Evolutionary conservation across 352 stramenopile species (phyloP).

Genomic region (Phytophthora pistaciae): DNA sequence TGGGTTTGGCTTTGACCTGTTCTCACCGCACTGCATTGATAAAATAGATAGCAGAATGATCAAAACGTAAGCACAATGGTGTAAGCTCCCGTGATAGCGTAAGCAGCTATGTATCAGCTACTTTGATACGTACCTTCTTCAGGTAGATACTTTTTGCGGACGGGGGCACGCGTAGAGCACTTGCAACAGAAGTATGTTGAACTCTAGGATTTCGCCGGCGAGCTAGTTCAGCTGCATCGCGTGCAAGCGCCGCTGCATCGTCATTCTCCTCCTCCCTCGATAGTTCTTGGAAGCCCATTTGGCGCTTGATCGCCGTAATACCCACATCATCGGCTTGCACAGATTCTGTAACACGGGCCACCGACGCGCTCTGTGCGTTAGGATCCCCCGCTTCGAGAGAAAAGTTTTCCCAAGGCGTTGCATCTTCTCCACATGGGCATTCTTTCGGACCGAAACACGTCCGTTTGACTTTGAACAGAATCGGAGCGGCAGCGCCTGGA

Average conservation of each 20-base stretch:
- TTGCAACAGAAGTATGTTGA: neutral
- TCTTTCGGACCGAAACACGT: constrained; percentile 49
- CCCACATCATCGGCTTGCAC: constrained; percentile 45
- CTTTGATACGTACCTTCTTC: constrained; percentile 38
- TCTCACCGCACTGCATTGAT: constrained; percentile 51
- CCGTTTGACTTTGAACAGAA: constrained; percentile 34
- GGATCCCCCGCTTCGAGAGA: constrained; percentile 33
- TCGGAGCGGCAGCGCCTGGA: constrained; percentile 11
- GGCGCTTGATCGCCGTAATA: constrained; percentile 71
- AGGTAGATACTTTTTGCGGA: constrained; percentile 47
- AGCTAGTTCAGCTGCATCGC: constrained; percentile 43
- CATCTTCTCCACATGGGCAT: constrained; percentile 63
- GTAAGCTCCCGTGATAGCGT: neutral
- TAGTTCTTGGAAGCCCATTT: constrained; percentile 61
- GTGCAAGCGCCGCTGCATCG: constrained; percentile 19
- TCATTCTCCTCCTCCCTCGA: constrained; percentile 29
- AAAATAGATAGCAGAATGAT: neutral
- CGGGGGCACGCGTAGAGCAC: constrained; percentile 8
- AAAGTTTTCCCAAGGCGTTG: constrained; percentile 64
- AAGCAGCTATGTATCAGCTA: neutral
- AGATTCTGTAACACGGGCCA: neutral
- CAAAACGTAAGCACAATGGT: neutral
- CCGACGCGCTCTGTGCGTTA: neutral
- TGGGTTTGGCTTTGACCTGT: constrained; percentile 43
- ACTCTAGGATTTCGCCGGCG: constrained; percentile 5